Conservation (phyloP, 2,329 filamentous ascomycete species). For the Talaromyces sp. region DNA sequence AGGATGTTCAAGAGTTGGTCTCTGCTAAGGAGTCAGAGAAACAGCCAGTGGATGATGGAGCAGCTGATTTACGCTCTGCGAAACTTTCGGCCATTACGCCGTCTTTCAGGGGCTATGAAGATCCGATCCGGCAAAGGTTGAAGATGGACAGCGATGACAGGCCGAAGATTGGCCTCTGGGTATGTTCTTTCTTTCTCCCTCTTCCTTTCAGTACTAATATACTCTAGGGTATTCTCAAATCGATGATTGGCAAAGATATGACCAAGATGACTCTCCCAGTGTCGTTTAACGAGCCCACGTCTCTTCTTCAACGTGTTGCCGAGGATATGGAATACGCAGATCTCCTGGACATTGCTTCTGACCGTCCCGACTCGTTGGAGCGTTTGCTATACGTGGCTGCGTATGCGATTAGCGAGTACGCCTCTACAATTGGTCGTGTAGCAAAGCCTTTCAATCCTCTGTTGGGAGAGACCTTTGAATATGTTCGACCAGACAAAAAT, state of each 20-base stretch:
- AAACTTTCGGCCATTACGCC: conserved; percentile 63
- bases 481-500: conserved; percentile 89
- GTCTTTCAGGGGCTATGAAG: conserved; percentile 87
- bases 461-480: conserved; percentile 94
- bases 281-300: conserved; percentile 97
- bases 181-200: conserved; percentile 44
- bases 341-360: conserved; percentile 80
- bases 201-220: not conserved
- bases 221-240: conserved; percentile 83
- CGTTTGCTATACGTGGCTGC: conserved; percentile 91
- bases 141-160: conserved; percentile 89
- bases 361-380: conserved; percentile 80
- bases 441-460: conserved; percentile 98
- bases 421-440: conserved; percentile 91
- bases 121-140: conserved; percentile 70
- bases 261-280: conserved; percentile 99
- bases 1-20: conserved; percentile 63
- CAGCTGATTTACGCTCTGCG: conserved; percentile 39
- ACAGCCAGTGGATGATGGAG: conserved; percentile 38
- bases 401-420: conserved; percentile 94
- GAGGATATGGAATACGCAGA: conserved; percentile 99
- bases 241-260: conserved; percentile 99
- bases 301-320: conserved; percentile 84
- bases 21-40: conserved; percentile 43
- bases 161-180: conserved; percentile 94